Evolutionary conservation across 176 grass and related monocot genomes (phyloP).

Genomic region (Avena eriantha): DNA sequence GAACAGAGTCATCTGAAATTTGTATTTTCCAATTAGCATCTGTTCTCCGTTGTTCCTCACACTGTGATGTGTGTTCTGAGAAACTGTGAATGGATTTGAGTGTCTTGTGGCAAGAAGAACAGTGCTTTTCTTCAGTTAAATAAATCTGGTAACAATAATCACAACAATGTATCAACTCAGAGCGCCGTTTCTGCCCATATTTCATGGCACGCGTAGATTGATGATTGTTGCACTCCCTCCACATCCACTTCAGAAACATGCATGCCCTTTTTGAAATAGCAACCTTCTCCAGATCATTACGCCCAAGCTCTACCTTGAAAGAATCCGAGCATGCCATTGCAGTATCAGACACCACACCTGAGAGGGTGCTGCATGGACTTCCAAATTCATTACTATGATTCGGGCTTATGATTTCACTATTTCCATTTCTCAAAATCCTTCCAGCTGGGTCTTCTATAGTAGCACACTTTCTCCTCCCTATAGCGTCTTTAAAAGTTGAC

Average conservation of each 20-base stretch:
- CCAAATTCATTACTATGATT: conserved; percentile 60
- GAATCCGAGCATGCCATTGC: conserved; percentile 55
- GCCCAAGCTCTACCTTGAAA: conserved; percentile 79
- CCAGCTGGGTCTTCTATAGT: conserved; percentile 30
- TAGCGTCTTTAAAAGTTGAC: conserved; percentile 82
- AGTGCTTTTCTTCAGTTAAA: conserved; percentile 80
- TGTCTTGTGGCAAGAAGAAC: conserved; percentile 78
- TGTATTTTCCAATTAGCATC: conserved; percentile 68
- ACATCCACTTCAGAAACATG: conserved; percentile 82
- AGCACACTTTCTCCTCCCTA: conserved; percentile 53
- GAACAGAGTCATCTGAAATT: conserved; percentile 56
- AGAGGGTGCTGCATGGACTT: conserved; percentile 81
- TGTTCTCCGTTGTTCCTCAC: conserved; percentile 66
- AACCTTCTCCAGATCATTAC: conserved; percentile 66
- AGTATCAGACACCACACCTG: conserved; percentile 63
- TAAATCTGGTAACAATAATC: conserved; percentile 71
- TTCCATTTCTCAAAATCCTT: conserved; percentile 50
- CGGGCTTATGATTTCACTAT: conserved; percentile 60
- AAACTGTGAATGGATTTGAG: conserved; percentile 72
- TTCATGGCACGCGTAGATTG: conserved; percentile 53
- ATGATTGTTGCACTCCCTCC: conserved; percentile 66
- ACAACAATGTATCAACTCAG: conserved; percentile 67
- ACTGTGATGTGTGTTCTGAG: conserved; percentile 67
- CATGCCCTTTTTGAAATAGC: conserved; percentile 67
- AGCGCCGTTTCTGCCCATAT: conserved; percentile 70